Conservation (phyloP, 192 early-diverging fungal species). For the Coemansia sp. region DNA sequence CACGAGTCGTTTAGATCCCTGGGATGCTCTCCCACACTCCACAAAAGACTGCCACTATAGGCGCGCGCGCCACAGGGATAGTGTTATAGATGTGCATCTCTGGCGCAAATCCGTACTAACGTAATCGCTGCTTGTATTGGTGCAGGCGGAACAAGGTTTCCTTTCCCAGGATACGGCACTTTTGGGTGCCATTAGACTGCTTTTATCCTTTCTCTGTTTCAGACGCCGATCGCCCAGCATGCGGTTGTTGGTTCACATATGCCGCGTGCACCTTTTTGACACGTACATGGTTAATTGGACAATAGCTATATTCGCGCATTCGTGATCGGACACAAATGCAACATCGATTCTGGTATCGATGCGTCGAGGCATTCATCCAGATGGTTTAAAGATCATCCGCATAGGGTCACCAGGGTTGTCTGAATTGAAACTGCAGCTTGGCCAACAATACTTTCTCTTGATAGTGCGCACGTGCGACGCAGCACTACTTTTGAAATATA, state of each 20-base stretch:
- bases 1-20: background rate
- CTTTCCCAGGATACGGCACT: background rate
- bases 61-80: background rate
- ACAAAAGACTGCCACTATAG: background rate
- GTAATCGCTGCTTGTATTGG: background rate
- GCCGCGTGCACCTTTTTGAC: background rate
- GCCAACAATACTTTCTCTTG: background rate
- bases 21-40: background rate
- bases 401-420: background rate
- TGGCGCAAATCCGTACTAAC: background rate
- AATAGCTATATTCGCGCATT: background rate
- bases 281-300: conserved; percentile 4
- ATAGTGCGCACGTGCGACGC: background rate
- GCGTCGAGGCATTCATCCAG: background rate
- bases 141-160: background rate
- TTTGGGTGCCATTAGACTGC: background rate
- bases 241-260: background rate
- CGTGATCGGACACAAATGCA: background rate
- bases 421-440: background rate
- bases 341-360: background rate
- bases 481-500: background rate
- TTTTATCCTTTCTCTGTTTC: background rate
- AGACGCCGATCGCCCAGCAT: background rate
- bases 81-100: background rate
- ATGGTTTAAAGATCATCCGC: background rate